Conservation (phyloP, 2,329 filamentous ascomycete species). For the Tolypocladium ophioglossoides region DNA sequence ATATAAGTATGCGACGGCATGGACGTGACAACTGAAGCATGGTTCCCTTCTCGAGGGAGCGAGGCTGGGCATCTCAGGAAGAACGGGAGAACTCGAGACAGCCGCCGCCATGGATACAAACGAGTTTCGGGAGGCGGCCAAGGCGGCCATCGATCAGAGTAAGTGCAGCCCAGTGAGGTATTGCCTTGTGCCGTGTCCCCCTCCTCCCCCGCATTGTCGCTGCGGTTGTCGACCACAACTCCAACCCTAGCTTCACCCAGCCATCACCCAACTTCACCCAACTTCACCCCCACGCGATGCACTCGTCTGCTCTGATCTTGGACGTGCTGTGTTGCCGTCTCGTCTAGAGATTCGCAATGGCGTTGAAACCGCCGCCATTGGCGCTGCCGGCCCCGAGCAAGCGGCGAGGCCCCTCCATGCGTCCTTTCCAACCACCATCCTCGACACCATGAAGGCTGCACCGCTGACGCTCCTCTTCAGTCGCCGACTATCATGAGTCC, state of each 20-base stretch:
- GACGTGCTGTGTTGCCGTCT: neutral
- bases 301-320: neutral
- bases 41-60: neutral
- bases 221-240: neutral
- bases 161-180: conserved; percentile 26
- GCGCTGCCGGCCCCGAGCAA: neutral
- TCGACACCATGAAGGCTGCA: neutral
- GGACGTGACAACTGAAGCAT: neutral
- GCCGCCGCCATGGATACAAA: conserved; percentile 58
- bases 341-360: neutral
- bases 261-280: neutral
- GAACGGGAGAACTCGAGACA: neutral
- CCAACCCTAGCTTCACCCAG: neutral
- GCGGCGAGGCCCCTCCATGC: neutral
- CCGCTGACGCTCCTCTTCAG: conserved; percentile 28
- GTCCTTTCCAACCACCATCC: neutral
- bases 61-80: neutral
- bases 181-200: neutral
- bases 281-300: neutral
- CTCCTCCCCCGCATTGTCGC: neutral
- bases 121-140: conserved; percentile 68
- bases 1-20: neutral
- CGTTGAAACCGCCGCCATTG: neutral
- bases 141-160: conserved; percentile 77
- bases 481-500: conserved; percentile 74